Percentiles rank a stretch among this genome's conserved stretches.
Conservation (phyloP, 2,329 filamentous ascomycete species). For the Sclerotiophoma versabilis region DNA sequence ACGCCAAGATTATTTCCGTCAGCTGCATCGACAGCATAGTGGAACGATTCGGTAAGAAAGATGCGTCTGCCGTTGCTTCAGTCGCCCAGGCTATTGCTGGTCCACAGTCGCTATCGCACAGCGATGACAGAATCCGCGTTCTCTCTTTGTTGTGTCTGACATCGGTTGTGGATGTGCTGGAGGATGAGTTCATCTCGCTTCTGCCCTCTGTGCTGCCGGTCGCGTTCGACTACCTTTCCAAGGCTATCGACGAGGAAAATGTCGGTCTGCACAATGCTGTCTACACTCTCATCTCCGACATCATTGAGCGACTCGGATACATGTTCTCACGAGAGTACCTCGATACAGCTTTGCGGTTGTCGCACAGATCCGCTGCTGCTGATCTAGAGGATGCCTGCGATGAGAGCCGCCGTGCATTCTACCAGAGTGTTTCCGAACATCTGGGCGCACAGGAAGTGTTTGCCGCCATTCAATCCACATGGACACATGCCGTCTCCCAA, state of each 20-base stretch:
- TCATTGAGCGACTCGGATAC: constrained; percentile 85
- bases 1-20: constrained; percentile 84
- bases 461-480: constrained; percentile 74
- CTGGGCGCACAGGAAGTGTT: constrained; percentile 81
- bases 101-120: constrained; percentile 75
- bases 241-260: constrained; percentile 64
- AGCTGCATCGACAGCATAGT: constrained; percentile 91
- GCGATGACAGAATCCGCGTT: constrained; percentile 74
- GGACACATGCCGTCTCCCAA: constrained; percentile 67
- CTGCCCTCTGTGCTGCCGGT: constrained; percentile 78
- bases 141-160: constrained; percentile 90
- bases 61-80: constrained; percentile 75
- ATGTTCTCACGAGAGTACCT: constrained; percentile 83
- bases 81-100: constrained; percentile 81
- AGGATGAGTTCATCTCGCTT: constrained; percentile 83
- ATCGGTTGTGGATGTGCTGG: constrained; percentile 86
- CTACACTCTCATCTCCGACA: constrained; percentile 78
- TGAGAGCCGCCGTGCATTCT: constrained; percentile 71
- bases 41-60: constrained; percentile 94
- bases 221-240: constrained; percentile 73
- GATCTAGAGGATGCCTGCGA: constrained; percentile 68
- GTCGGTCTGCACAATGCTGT: constrained; percentile 79
- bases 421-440: constrained; percentile 77
- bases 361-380: constrained; percentile 73
- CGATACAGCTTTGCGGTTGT: constrained; percentile 73